Evolutionary conservation across 768 basidiomycete genomes (phyloP), one percentile per base, ranked within the genome.

Genomic region (Boletus rubescentipes): DNA sequence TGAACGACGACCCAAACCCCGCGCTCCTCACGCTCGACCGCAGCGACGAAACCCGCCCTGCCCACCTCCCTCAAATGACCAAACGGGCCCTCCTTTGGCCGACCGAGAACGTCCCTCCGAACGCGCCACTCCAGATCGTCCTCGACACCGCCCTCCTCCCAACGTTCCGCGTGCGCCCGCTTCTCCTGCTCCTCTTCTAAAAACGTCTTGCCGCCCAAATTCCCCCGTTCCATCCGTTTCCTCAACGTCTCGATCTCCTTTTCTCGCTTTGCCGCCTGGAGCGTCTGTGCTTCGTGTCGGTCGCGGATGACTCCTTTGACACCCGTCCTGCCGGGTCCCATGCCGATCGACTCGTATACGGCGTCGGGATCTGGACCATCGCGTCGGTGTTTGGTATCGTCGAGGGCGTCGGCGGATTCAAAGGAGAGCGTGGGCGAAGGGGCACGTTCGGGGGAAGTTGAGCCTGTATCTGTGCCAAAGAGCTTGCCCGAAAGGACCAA

Each of bases 281-380:
- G 65, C 46, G 75, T 69, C 21, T 74, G 77, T 4, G 89, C 89
- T 63, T 93, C 91, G 53, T 84, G 76, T 30, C 83, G 79, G 70
- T 93, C 91, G 26, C 90, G 81, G 52, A 93, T 89, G 54, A 93
- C 91, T 23, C 91, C 91, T 61, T 93, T 93, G 43, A 93, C 91
- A 20, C 91, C 91, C 6, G 91, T 93, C 26, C 91, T 78, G 5
- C 91, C 91, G 10, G 88, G 88, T 4, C 86, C 89, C 87, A 92
- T 88, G 9, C 91, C 89, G 46, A 92, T 90, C 12, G 85, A 84
- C 50, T 86, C 82, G 44, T 74, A 57, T 11, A 59, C 46, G 26
- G 51, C 18, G 4, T 38, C 47, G 4, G 70, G 53, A 61, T 73
- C 68, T 49, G 77, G 62, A 42, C 70, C 73, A 53, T 58, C 81